Evolutionary conservation across 2,329 filamentous ascomycete genomes (phyloP).

Genomic region (Penicillium sp.): DNA sequence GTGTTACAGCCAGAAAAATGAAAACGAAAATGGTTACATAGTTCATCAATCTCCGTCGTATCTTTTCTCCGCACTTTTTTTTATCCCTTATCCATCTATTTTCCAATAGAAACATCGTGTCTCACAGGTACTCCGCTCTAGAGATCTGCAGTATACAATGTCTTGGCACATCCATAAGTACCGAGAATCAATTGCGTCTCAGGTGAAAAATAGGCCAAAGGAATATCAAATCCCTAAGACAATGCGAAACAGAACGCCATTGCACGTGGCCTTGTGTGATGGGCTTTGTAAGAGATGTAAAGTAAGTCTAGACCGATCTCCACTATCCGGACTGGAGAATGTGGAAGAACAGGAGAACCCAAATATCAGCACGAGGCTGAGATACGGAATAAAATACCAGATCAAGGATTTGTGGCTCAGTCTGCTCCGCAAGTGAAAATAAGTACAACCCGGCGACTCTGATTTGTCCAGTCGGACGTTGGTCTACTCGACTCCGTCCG

Average conservation of each 20-base stretch:
- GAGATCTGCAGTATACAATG: constrained; percentile 4
- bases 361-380: background rate
- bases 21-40: background rate
- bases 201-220: background rate
- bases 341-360: background rate
- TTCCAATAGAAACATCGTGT: background rate
- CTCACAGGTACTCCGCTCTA: background rate
- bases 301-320: background rate
- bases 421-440: background rate
- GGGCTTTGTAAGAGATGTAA: background rate
- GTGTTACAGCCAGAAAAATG: background rate
- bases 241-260: background rate
- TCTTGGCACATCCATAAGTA: constrained; percentile 1
- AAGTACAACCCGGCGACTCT: constrained; percentile 9
- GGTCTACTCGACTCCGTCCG: constrained; percentile 6
- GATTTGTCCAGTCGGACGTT: constrained; percentile 12
- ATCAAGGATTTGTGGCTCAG: background rate
- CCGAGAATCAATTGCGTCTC: background rate
- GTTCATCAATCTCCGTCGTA: background rate
- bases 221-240: background rate
- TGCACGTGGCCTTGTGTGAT: background rate
- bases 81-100: background rate
- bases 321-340: background rate
- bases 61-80: background rate
- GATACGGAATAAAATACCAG: background rate